Percentiles rank a stretch among this genome's conserved stretches.
Evolutionary conservation across 2,329 filamentous ascomycete species (phyloP).

Genomic region (Paraphaeosphaeria sporulosa): DNA sequence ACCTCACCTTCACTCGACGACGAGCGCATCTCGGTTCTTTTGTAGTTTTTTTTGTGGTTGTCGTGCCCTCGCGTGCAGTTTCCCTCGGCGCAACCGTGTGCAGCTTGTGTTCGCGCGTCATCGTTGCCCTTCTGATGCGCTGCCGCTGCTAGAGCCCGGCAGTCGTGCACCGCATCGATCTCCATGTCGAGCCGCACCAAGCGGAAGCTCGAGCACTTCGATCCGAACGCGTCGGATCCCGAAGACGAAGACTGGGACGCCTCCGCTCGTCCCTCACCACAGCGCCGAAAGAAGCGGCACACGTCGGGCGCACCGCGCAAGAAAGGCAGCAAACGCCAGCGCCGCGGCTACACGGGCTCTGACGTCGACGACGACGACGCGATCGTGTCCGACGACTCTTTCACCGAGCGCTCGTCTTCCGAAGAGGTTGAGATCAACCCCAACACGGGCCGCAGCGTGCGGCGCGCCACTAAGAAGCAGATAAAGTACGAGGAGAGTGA

Average conservation of each 20-base stretch:
- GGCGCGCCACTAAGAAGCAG: slow-evolving; percentile 62
- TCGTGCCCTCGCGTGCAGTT: slow-evolving; percentile 10
- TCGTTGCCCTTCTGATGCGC: slow-evolving; percentile 15
- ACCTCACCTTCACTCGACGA: slow-evolving; percentile 1
- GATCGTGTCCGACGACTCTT: slow-evolving; percentile 55
- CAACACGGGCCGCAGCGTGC: slow-evolving; percentile 61
- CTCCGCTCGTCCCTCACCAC: slow-evolving; percentile 35
- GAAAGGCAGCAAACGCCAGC: slow-evolving; percentile 43
- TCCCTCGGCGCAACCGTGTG: slow-evolving; percentile 17
- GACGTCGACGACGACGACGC: slow-evolving; percentile 56
- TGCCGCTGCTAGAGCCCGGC: slow-evolving; percentile 28
- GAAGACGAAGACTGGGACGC: slow-evolving; percentile 50
- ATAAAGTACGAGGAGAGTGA: slow-evolving; percentile 65
- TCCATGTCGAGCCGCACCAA: slow-evolving; percentile 50
- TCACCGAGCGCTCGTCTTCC: slow-evolving; percentile 48
- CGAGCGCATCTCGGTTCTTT: slow-evolving; percentile 7
- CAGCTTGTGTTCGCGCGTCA: slow-evolving; percentile 27
- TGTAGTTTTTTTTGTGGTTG: background rate
- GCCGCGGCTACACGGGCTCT: slow-evolving; percentile 43
- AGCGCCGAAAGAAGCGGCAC: slow-evolving; percentile 38
- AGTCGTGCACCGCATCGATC: slow-evolving; percentile 31
- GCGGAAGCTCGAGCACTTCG: slow-evolving; percentile 48
- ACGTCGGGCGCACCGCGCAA: slow-evolving; percentile 36
- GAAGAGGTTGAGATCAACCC: slow-evolving; percentile 63
- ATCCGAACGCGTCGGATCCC: slow-evolving; percentile 50